Evolutionary conservation across 805 yeast species (phyloP).

Genomic region (Kodamaea nitidulidarum): DNA sequence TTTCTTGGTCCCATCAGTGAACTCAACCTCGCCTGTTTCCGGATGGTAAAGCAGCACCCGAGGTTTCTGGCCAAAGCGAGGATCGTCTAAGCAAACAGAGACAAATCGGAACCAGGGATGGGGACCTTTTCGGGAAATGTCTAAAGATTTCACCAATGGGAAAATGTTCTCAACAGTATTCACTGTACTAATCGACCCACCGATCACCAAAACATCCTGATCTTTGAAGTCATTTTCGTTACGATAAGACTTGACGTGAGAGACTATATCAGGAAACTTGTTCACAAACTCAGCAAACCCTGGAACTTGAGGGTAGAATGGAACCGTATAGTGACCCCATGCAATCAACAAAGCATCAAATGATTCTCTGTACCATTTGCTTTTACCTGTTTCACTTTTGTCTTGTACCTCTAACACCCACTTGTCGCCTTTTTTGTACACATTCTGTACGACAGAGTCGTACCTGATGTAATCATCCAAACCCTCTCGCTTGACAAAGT

Average conservation of each 20-base stretch:
- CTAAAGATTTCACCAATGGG: conserved; percentile 23
- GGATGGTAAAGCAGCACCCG: conserved; percentile 17
- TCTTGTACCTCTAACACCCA: conserved; percentile 34
- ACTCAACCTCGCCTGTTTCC: conserved; percentile 21
- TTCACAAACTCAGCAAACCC: conserved; percentile 50
- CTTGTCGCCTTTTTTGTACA: conserved; percentile 29
- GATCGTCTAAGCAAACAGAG: conserved; percentile 34
- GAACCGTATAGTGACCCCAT: conserved; percentile 61
- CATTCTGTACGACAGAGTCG: conserved; percentile 38
- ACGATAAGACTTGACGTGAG: conserved; percentile 58
- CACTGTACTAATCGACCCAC: conserved; percentile 39
- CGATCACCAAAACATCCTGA: conserved; percentile 40
- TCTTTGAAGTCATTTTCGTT: conserved; percentile 41
- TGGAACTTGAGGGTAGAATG: conserved; percentile 51
- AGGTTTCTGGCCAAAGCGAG: conserved; percentile 29
- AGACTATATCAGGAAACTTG: conserved; percentile 42
- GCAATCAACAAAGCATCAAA: conserved; percentile 65
- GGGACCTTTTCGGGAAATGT: conserved; percentile 25
- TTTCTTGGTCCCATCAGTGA: conserved; percentile 25
- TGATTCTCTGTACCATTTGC: conserved; percentile 41
- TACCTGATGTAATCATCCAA: conserved; percentile 32
- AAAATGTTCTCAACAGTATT: conserved; percentile 39
- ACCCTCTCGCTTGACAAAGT: conserved; percentile 24
- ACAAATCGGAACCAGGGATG: conserved; percentile 32
- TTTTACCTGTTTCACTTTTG: conserved; percentile 13